These are phyloP conservation scores for Lentinus tigrinus DNA, from an alignment of 768 basidiomycete species.

Conservation along the genomic window DNA sequence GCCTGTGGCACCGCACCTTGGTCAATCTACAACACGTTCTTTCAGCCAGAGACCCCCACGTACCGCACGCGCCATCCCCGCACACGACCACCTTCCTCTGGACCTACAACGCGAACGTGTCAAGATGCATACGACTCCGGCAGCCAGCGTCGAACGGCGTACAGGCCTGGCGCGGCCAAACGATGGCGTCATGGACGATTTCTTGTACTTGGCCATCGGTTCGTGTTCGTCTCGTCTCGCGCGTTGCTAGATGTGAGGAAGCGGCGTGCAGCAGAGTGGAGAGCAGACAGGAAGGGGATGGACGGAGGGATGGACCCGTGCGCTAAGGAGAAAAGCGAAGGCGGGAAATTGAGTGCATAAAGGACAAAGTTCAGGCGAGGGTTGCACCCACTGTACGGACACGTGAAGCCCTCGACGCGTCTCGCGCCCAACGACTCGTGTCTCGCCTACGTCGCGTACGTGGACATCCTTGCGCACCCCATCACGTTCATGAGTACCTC, in stretches of 20 bases:
- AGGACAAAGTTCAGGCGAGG: background rate
- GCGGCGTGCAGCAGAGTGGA: background rate
- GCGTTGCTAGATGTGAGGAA: background rate
- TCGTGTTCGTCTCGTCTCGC: background rate
- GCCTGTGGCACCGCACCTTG: slow-evolving; percentile 37
- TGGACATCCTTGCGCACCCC: no score
- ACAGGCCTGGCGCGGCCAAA: slow-evolving; percentile 18
- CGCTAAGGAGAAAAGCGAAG: background rate
- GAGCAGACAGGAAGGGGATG: background rate
- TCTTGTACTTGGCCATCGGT: slow-evolving; percentile 12
- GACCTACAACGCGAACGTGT: slow-evolving; percentile 30
- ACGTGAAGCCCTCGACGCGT: background rate
- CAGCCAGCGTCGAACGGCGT: background rate
- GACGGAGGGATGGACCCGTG: background rate
- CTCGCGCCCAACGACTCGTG: background rate
- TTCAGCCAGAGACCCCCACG: slow-evolving; percentile 20
- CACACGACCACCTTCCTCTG: slow-evolving; percentile 83
- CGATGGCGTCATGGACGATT: slow-evolving; percentile 15
- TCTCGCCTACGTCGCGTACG: no score
- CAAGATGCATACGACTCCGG: background rate
- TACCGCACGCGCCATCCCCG: slow-evolving; percentile 94
- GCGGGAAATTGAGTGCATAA: background rate
- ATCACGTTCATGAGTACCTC: no score
- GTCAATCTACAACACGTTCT: background rate
- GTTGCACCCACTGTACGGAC: background rate